These are phyloP conservation scores for Aspergillus intermedius DNA, from an alignment of 2,329 filamentous ascomycete species.

Conservation along the genomic window DNA sequence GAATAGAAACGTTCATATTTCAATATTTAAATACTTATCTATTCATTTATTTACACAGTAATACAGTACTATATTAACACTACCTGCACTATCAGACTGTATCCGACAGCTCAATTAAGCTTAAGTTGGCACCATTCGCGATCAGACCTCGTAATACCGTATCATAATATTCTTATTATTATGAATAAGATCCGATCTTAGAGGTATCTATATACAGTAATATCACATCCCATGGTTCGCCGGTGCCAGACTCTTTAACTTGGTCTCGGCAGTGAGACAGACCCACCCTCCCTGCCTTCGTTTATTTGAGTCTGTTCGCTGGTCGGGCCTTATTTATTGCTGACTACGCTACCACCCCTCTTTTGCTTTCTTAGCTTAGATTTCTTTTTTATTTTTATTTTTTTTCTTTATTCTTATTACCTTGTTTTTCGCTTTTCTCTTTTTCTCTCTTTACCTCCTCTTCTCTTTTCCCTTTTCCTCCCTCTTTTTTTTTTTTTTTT, in stretches of 20 bases:
- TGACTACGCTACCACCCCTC: neutral
- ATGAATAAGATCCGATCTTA: slow-evolving; percentile 8
- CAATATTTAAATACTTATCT: no score
- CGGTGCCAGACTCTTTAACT: slow-evolving; percentile 18
- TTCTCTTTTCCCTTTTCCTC: slow-evolving; percentile 10
- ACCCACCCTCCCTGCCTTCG: neutral
- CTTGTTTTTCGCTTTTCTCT: slow-evolving; percentile 1
- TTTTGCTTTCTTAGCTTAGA: neutral
- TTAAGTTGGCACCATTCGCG: no score
- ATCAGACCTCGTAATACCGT: neutral
- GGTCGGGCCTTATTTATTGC: slow-evolving; percentile 1
- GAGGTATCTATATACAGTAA: neutral
- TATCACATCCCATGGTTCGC: neutral
- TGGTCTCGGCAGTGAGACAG: slow-evolving; percentile 10
- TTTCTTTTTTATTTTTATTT: slow-evolving; percentile 4
- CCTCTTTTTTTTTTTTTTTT: slow-evolving; percentile 8
- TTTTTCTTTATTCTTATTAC: slow-evolving; percentile 3
- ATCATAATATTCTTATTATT: slow-evolving; percentile 1
- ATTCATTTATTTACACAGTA: no score
- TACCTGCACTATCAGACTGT: no score
- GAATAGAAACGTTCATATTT: no score
- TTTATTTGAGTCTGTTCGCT: slow-evolving; percentile 1
- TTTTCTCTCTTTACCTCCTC: slow-evolving; percentile 10
- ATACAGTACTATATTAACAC: no score
- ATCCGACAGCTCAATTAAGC: no score